Percentiles rank a stretch among this genome's conserved stretches.
Conservation (phyloP, 129 eudicot genomes). For the Pulicaria dysenterica region DNA sequence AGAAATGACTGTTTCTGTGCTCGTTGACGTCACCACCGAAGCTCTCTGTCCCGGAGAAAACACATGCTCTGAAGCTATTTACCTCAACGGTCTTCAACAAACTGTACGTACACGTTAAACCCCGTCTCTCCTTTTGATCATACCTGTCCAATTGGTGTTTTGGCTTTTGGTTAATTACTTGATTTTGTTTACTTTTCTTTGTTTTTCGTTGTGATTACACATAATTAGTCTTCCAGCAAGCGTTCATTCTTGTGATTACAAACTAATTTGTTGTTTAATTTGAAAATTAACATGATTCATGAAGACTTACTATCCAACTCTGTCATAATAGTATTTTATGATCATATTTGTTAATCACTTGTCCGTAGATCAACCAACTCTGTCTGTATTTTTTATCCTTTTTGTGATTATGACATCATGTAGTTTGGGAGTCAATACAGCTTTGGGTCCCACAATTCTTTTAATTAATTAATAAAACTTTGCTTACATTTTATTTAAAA, state of each 20-base stretch:
- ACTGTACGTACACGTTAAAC: slow-evolving; percentile 39
- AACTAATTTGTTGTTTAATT: too few species aligned
- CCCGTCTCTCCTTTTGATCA: slow-evolving; percentile 4
- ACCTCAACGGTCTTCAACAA: slow-evolving; percentile 89
- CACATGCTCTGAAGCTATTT: slow-evolving; percentile 76
- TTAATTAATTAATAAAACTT: too few species aligned
- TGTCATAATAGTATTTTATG: background rate
- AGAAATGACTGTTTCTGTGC: slow-evolving; percentile 86
- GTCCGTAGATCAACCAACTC: too few species aligned
- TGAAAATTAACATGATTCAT: too few species aligned
- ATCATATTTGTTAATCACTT: background rate
- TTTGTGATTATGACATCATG: too few species aligned
- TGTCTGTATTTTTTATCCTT: too few species aligned
- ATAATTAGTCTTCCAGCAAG: background rate
- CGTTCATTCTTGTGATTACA: background rate
- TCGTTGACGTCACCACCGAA: slow-evolving; percentile 79
- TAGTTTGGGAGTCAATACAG: too few species aligned
- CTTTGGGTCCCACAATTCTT: too few species aligned
- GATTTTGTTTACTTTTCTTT: slow-evolving; percentile 1
- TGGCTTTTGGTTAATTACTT: background rate
- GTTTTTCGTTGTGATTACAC: background rate
- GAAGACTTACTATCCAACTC: too few species aligned
- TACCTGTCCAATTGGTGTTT: background rate
- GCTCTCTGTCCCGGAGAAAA: slow-evolving; percentile 71
- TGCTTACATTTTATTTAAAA: too few species aligned